Conservation (phyloP, 257 asterid genomes). For the Ajuga chamaepitys region DNA sequence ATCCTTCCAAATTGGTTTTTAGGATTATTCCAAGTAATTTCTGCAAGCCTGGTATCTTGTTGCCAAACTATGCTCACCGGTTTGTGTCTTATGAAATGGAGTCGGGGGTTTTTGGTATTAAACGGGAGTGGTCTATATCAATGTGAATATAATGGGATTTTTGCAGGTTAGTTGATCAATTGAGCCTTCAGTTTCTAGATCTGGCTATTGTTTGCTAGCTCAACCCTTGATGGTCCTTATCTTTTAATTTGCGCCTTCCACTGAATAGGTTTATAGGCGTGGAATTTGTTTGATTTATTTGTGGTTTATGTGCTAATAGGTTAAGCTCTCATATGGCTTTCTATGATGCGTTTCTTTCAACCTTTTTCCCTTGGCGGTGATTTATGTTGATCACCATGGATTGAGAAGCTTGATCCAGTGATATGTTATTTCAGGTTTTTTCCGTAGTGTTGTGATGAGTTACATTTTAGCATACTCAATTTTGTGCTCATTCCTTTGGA, state of each 20-base stretch:
- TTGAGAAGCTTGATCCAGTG: too few relatives aligned
- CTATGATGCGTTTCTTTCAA: too few relatives aligned
- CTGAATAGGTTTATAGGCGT: not conserved
- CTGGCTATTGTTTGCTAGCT: not conserved
- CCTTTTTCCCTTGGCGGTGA: too few relatives aligned
- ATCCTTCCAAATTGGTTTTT: conserved; percentile 3
- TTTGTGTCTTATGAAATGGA: not conserved
- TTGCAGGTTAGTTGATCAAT: not conserved
- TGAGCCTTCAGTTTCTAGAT: not conserved
- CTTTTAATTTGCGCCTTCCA: not conserved
- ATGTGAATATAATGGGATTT: not conserved
- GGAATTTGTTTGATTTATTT: not conserved
- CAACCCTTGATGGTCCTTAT: not conserved
- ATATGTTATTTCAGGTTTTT: too few relatives aligned
- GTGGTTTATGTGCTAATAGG: not conserved
- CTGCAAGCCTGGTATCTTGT: not conserved
- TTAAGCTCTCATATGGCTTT: too few relatives aligned
- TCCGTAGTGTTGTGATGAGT: too few relatives aligned
- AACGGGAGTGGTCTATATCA: not conserved
- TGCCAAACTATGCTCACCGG: not conserved
- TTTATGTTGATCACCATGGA: too few relatives aligned
- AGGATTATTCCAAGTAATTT: not conserved
- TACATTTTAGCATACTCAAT: too few relatives aligned
- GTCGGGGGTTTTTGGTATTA: not conserved
- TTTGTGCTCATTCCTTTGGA: too few relatives aligned